Evolutionary conservation across 768 basidiomycete genomes (phyloP).

Genomic region (Tephrocybe rancida): DNA sequence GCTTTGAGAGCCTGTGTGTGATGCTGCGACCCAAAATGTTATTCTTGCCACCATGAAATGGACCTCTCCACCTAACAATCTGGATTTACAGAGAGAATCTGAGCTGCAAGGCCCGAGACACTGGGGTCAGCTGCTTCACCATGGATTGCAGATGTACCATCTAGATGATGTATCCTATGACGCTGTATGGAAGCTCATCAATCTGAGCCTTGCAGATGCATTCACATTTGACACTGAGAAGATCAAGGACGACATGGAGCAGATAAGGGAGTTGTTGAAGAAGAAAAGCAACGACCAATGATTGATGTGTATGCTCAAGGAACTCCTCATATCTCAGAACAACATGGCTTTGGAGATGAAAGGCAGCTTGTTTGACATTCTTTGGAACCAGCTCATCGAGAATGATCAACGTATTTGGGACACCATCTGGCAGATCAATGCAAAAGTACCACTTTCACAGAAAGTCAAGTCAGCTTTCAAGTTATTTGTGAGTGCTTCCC

Average conservation of each 20-base stretch:
- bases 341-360: conserved; percentile 12
- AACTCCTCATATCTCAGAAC: conserved; percentile 3
- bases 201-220: conserved; percentile 10
- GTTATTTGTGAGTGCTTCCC: conserved; percentile 6
- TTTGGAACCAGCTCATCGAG: conserved; percentile 15
- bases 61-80: conserved; percentile 5
- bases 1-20: conserved; percentile 13
- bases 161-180: conserved; percentile 11
- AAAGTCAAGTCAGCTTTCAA: conserved; percentile 13
- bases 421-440: conserved; percentile 10
- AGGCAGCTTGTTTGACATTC: conserved; percentile 5
- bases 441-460: conserved; percentile 13
- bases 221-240: conserved; percentile 12
- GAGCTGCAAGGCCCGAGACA: conserved; percentile 8
- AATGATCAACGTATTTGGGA: conserved; percentile 13
- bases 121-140: conserved; percentile 13
- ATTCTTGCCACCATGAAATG: conserved; percentile 18
- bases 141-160: conserved; percentile 15
- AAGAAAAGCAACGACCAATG: background rate
- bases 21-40: conserved; percentile 11
- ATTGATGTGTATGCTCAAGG: conserved; percentile 3
- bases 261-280: conserved; percentile 3
- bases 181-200: conserved; percentile 16
- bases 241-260: conserved; percentile 4
- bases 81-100: conserved; percentile 4